Percentiles rank a stretch among this genome's conserved stretches.
Evolutionary conservation across 306 rosid species (phyloP).

Genomic region (Erythrophleum fordii): DNA sequence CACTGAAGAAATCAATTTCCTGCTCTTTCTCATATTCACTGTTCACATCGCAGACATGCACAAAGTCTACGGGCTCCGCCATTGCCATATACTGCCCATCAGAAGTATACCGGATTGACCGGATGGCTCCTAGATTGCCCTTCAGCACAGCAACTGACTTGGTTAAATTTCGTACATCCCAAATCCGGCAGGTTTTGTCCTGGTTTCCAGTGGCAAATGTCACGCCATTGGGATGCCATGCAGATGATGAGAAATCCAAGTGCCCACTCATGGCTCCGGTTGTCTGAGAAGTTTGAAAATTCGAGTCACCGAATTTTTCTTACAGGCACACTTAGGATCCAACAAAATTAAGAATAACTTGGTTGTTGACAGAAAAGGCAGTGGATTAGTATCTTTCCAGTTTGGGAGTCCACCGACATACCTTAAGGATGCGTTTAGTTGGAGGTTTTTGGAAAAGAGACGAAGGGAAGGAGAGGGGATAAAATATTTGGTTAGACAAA

Average conservation of each 20-base stretch:
- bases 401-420: constrained; percentile 76
- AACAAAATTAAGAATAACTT: constrained; percentile 3
- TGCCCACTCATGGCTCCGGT: constrained; percentile 59
- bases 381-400: constrained; percentile 64
- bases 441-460: no score
- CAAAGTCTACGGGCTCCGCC: constrained; percentile 90
- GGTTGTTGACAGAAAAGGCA: constrained; percentile 15
- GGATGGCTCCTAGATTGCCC: constrained; percentile 87
- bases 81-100: constrained; percentile 77
- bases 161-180: constrained; percentile 78
- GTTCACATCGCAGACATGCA: constrained; percentile 74
- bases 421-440: no score
- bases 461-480: no score
- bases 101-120: constrained; percentile 66
- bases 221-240: constrained; percentile 80
- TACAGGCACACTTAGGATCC: constrained; percentile 18
- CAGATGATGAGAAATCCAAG: constrained; percentile 80
- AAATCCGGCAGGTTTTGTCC: constrained; percentile 82
- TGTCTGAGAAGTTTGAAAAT: constrained; percentile 50
- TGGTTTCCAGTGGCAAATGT: constrained; percentile 88
- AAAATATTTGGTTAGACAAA: no score
- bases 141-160: constrained; percentile 71
- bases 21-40: constrained; percentile 74
- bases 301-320: constrained; percentile 20
- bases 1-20: constrained; percentile 83